These are phyloP conservation scores for Cenchrus americanus DNA, from an alignment of 176 grass and related monocot species.

Conservation along the genomic window DNA sequence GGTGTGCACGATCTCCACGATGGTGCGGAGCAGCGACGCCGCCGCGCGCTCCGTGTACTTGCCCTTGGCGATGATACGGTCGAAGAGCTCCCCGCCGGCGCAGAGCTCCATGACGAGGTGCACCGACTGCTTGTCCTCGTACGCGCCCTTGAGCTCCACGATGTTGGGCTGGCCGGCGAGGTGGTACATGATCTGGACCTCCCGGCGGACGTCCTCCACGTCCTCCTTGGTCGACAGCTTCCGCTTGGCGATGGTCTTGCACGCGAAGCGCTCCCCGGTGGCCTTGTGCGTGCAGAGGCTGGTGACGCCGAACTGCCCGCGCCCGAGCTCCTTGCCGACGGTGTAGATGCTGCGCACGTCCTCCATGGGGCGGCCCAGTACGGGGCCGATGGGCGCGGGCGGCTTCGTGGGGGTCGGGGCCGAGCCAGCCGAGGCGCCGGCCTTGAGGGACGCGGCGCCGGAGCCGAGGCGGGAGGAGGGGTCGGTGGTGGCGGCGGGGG, in stretches of 20 bases:
- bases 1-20: slow-evolving; percentile 91
- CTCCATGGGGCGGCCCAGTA: slow-evolving; percentile 86
- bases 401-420: slow-evolving; percentile 48
- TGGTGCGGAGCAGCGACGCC: slow-evolving; percentile 77
- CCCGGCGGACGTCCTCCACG: slow-evolving; percentile 86
- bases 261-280: slow-evolving; percentile 80
- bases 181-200: slow-evolving; percentile 99
- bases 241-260: slow-evolving; percentile 92
- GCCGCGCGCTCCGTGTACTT: slow-evolving; percentile 89
- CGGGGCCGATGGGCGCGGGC: slow-evolving; percentile 65
- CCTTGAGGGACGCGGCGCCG: slow-evolving; percentile 35
- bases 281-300: slow-evolving; percentile 90
- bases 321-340: slow-evolving; percentile 87
- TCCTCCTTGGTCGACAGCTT: slow-evolving; percentile 94
- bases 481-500: not conserved
- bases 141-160: slow-evolving; percentile 88
- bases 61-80: slow-evolving; percentile 83
- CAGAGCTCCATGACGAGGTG: slow-evolving; percentile 98
- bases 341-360: slow-evolving; percentile 75
- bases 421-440: slow-evolving; percentile 25
- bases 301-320: slow-evolving; percentile 92
- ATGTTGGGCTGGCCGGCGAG: slow-evolving; percentile 89
- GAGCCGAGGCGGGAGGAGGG: slow-evolving; percentile 19
- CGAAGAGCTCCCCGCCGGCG: slow-evolving; percentile 92
- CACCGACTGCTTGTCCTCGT: slow-evolving; percentile 93